Conservation (phyloP, 177 flowering plant species). For the Telopea speciosissima region DNA sequence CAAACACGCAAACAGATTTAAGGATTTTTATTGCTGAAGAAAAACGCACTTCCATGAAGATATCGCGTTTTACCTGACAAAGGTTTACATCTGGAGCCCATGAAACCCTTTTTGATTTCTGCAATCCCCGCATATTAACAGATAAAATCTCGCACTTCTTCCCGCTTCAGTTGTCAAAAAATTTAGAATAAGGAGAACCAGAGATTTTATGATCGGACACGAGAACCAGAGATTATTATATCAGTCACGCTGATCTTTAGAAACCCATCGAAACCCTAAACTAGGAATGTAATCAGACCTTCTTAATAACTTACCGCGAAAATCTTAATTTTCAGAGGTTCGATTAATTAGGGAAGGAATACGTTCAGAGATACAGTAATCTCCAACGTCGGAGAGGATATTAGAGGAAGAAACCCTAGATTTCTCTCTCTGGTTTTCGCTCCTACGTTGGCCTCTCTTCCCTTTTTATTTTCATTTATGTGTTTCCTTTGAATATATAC, state of each 20-base stretch:
- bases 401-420: conserved; percentile 37
- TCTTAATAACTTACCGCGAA: neutral
- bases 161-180: conserved; percentile 18
- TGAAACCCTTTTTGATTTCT: conserved; percentile 67
- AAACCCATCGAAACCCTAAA: conserved; percentile 19
- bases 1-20: neutral
- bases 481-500: too few relatives aligned
- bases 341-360: neutral
- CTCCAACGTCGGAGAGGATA: neutral
- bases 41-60: conserved; percentile 5
- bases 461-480: too few relatives aligned
- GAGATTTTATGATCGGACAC: neutral
- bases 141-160: neutral
- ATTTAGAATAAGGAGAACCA: neutral
- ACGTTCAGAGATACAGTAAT: too few relatives aligned
- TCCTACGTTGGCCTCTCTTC: conserved; percentile 2
- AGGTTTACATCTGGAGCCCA: conserved; percentile 79
- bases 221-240: neutral
- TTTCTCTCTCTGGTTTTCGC: conserved; percentile 22
- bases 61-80: conserved; percentile 61
- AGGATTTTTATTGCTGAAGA: neutral
- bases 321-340: conserved; percentile 10
- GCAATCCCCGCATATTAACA: conserved; percentile 48
- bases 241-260: neutral
- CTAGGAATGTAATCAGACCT: neutral